A percentile compares a stretch with the other conserved stretches of the same genome.
These are phyloP conservation scores for Passiflora organensis DNA, from an alignment of 345 rosid species.

Conservation along the genomic window DNA sequence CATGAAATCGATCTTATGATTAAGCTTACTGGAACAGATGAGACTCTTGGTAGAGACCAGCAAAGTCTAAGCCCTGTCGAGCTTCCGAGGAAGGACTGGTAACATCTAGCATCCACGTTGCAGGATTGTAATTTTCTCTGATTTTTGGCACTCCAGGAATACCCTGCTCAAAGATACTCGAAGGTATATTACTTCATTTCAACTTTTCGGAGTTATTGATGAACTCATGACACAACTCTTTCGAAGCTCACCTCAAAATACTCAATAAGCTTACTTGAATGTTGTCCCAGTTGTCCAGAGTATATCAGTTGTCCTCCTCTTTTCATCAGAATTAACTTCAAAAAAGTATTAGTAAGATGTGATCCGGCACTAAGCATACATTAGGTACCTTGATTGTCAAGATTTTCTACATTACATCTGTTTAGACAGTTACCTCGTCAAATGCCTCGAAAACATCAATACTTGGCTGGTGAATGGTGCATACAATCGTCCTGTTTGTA, in stretches of 20 bases:
- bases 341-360: neutral
- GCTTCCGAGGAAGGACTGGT: conserved; percentile 28
- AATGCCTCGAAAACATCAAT: conserved; percentile 55
- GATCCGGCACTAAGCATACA: too few relatives aligned
- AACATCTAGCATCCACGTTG: conserved; percentile 53
- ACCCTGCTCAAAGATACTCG: conserved; percentile 6
- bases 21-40: conserved; percentile 24
- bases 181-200: too few relatives aligned
- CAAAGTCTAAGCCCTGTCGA: conserved; percentile 28
- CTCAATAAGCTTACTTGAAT: conserved; percentile 44
- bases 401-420: too few relatives aligned
- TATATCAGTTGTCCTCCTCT: conserved; percentile 51
- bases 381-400: too few relatives aligned
- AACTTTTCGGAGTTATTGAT: too few relatives aligned
- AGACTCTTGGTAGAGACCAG: conserved; percentile 27
- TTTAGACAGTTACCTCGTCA: conserved; percentile 38
- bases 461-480: conserved; percentile 65
- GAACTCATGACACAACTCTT: too few relatives aligned
- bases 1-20: too few relatives aligned
- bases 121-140: conserved; percentile 41
- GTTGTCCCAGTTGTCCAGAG: conserved; percentile 46
- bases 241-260: conserved; percentile 45
- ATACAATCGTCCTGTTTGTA: conserved; percentile 44
- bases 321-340: conserved; percentile 60
- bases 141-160: conserved; percentile 36